Evolutionary conservation across 139 green algal species (phyloP), one percentile per base, ranked within the genome.

Genomic region (Penium margaritaceum): DNA sequence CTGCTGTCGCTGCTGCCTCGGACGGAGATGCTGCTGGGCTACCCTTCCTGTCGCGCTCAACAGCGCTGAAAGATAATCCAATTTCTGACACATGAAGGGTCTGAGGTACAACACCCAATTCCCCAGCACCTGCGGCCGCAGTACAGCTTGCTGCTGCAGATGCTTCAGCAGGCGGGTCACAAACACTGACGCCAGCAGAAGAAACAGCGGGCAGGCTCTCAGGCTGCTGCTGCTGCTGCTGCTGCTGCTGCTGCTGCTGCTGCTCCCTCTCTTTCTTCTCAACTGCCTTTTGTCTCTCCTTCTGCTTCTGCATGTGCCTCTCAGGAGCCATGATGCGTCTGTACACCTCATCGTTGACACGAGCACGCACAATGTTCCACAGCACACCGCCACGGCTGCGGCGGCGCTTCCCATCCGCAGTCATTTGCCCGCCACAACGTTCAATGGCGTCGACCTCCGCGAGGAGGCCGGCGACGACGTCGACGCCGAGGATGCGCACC

Each of bases 331-430:
- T 78, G 63, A 85, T 80, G 24, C 38, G 27, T 3, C 66, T 75
- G 29, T 70, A 83, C 39, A 76, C 67, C 47, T 78, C 80, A 34
- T 57, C 53, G 29, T 27, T 36, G 1, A 80, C 69, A 14, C 69
- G 24, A 9, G 44, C 21, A 46, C 63, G 79, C 17, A 85, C 17
- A 1, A 80, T n/a, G 61, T 79, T 75, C 80, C 74, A 81, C 66
- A 85, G 77, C n/a, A 85, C 76, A 33, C 80, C 80, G 30, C 80
- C 80, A 33, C 68, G 67, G 44, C 75, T 79, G 1, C 80, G 60
- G 24, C 66, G 41, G 6, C 80, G 53, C 15, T 34, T 39, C 35
- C 75, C 67, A 29, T 80, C 74, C 5, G 62, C 63, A 24, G 63
- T 81, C 60, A 83, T 63, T 38, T 83, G 61, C 4, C 80, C 80